These are phyloP conservation scores for Sporothrix sp. DNA, from an alignment of 2,329 filamentous ascomycete species.

Conservation along the genomic window DNA sequence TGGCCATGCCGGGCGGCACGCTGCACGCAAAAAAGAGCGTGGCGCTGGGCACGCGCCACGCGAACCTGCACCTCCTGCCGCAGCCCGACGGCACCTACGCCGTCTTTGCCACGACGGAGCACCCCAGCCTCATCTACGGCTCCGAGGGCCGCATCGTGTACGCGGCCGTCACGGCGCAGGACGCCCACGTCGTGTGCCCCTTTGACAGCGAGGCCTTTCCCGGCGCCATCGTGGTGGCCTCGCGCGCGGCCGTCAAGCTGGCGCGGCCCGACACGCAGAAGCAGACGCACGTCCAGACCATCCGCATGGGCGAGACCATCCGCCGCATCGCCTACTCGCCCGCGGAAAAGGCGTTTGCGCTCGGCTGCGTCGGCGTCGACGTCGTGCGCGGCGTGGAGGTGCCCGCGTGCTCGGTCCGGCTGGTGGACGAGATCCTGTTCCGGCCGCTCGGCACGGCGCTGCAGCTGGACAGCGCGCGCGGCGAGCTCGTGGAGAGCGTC, in stretches of 20 bases:
- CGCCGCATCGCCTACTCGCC: conserved; percentile 79
- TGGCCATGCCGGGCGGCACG: conserved; percentile 50
- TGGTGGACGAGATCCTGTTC: conserved; percentile 87
- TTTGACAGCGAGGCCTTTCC: conserved; percentile 79
- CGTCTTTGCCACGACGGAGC: conserved; percentile 88
- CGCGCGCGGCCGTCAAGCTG: conserved; percentile 65
- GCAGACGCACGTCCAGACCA: conserved; percentile 76
- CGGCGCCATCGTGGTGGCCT: conserved; percentile 70
- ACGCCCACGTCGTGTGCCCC: conserved; percentile 68
- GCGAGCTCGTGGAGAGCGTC: conserved; percentile 76
- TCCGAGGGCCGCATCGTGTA: conserved; percentile 82
- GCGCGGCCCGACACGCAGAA: conserved; percentile 73
- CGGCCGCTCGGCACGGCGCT: conserved; percentile 63
- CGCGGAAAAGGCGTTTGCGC: conserved; percentile 67
- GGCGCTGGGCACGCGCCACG: conserved; percentile 75
- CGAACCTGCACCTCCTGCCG: conserved; percentile 69
- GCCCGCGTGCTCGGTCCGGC: conserved; percentile 69
- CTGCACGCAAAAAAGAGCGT: conserved; percentile 70
- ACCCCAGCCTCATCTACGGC: conserved; percentile 87
- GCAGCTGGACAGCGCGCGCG: conserved; percentile 39
- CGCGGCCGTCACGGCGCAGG: conserved; percentile 84
- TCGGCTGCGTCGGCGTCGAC: conserved; percentile 74
- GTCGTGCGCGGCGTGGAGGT: conserved; percentile 62
- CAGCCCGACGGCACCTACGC: conserved; percentile 58
- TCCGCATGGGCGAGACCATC: conserved; percentile 72